Evolutionary conservation across 2,329 filamentous ascomycete species (phyloP).

Genomic region (Aspergillus sp.): DNA sequence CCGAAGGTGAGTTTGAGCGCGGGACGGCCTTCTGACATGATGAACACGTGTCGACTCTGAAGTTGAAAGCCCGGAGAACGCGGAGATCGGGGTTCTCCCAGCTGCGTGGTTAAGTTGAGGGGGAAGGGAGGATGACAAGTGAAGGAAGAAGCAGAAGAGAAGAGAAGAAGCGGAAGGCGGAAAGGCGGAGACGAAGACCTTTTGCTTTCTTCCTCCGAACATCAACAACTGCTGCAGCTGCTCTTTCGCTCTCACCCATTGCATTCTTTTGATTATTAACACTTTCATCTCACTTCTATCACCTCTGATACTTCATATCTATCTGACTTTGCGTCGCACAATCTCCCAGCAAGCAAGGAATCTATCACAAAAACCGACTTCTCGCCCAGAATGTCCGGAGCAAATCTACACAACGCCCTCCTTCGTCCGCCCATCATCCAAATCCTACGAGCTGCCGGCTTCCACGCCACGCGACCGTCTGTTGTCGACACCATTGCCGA

Average conservation of each 20-base stretch:
- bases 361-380: not conserved
- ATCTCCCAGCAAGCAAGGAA: not conserved
- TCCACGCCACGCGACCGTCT: constrained; percentile 75
- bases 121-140: not conserved
- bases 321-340: not conserved
- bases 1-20: constrained; percentile 44
- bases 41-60: not conserved
- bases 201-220: constrained; percentile 1
- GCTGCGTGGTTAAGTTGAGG: not conserved
- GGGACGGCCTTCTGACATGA: constrained; percentile 38
- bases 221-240: not conserved
- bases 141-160: not conserved
- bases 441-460: constrained; percentile 87
- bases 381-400: constrained; percentile 43
- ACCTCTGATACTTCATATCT: too few species aligned
- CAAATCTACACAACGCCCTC: constrained; percentile 68
- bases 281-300: not conserved
- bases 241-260: not conserved
- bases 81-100: too few species aligned
- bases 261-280: not conserved
- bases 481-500: constrained; percentile 88
- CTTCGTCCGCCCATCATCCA: constrained; percentile 85
- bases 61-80: too few species aligned
- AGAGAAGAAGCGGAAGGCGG: constrained; percentile 7
- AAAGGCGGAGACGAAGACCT: not conserved